Evolutionary conservation across 2,329 filamentous ascomycete genomes (phyloP).

Genomic region (Daldinia sp.): DNA sequence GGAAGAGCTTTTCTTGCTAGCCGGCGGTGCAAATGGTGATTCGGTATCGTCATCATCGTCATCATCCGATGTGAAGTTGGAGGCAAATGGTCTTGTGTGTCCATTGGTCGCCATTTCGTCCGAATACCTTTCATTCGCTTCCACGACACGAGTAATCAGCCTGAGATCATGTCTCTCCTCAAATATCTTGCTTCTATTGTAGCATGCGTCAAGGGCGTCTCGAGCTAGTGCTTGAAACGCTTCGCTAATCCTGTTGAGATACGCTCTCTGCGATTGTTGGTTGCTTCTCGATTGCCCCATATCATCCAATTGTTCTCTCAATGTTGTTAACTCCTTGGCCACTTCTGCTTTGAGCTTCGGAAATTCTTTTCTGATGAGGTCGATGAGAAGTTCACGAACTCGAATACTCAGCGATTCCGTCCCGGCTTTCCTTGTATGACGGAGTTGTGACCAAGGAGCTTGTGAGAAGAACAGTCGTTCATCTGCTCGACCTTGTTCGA

Average conservation of each 20-base stretch:
- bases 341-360: conserved; percentile 43
- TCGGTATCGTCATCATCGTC: neutral
- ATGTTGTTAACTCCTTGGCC: conserved; percentile 22
- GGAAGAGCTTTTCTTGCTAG: neutral
- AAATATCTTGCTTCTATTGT: conserved; percentile 36
- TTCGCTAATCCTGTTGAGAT: conserved; percentile 43
- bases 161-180: conserved; percentile 37
- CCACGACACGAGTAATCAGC: conserved; percentile 44
- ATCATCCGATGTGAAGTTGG: neutral
- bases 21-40: no score
- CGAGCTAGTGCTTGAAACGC: conserved; percentile 40
- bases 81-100: conserved; percentile 42
- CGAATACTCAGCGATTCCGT: conserved; percentile 48
- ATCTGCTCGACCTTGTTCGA: conserved; percentile 44
- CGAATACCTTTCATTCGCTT: conserved; percentile 39
- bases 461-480: conserved; percentile 52
- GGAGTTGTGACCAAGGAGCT: conserved; percentile 48
- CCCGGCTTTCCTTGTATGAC: conserved; percentile 44
- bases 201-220: conserved; percentile 41
- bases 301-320: conserved; percentile 18
- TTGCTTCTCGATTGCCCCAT: conserved; percentile 42
- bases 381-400: conserved; percentile 50
- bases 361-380: conserved; percentile 51
- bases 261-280: conserved; percentile 40
- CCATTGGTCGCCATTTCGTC: conserved; percentile 40